Base-by-base conservation (phyloP, 2,329 filamentous ascomycete species). In the Calonectria honghensis region DNA sequence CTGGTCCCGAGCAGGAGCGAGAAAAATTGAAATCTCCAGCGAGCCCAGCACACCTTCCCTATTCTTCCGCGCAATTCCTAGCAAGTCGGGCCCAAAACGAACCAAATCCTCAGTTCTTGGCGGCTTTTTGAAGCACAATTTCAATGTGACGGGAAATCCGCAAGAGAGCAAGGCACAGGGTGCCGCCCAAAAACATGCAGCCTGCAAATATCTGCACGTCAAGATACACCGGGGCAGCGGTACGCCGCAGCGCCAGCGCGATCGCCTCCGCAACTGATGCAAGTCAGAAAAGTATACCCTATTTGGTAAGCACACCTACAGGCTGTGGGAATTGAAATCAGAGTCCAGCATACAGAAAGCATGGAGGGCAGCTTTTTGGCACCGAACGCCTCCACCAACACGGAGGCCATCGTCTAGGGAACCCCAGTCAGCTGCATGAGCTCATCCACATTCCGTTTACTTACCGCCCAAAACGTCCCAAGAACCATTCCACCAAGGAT, bases 321-420 rank as follows among this genome's bases (percentile, higher is more conserved):
- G 29, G 61, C 29, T 5, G 37, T 32, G n/a, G 27, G 61, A 20
- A 65, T 61, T 20, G 39, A 48, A n/a, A 65, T 24, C 20, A 65
- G 50, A 4, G 27, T 48, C 18, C 27, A 48, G 11, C 27, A 45
- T 24, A 48, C 24, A 32, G 37, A 45, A 20, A 65, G 27, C 27
- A 48, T 65, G 11, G 27, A 18, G 16, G 41, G 61, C 3, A 45
- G 39, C 29, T 48, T 45, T 48, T 65, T 65, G 16, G 27, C 29
- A 14, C 39, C 39, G 20, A 48, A 64, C 18, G 59, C 32, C 20
- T 48, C 39, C 4, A 50, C 27, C 18, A 48, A 16, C 24, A 65
- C 41, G 3, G 61, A 48, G 11, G 61, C 27, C 61, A 48, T 65
- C 2, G 13, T 65, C 59, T 50, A 4, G 5, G 6, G 18, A 14